Conservation (phyloP, 2,329 filamentous ascomycete genomes). For the Beauveria varroae region DNA sequence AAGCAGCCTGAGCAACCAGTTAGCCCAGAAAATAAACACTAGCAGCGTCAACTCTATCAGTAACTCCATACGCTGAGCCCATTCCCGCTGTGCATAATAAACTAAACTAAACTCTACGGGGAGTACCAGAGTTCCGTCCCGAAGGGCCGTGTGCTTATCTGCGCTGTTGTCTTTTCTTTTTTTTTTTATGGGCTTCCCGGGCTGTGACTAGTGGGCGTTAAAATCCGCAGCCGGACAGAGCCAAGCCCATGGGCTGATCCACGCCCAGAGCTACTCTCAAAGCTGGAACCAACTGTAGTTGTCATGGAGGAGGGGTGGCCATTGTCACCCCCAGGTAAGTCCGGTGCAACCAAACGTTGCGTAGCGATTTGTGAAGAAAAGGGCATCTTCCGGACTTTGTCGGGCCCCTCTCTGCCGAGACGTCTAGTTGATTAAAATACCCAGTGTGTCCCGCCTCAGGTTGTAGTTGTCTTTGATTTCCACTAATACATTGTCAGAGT, state of each 20-base stretch:
- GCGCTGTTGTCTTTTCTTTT: neutral
- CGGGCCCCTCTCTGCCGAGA: neutral
- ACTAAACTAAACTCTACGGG: neutral
- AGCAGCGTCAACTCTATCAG: slow-evolving; percentile 1
- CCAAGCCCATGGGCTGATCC: neutral
- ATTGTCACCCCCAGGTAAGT: neutral
- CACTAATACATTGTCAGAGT: neutral
- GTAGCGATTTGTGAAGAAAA: neutral
- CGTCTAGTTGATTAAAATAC: neutral
- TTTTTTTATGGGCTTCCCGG: neutral
- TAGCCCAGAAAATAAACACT: neutral
- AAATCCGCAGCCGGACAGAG: slow-evolving; percentile 3
- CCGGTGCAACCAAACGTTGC: neutral
- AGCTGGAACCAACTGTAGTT: slow-evolving; percentile 1
- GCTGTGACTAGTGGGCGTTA: neutral
- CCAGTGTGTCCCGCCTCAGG: neutral
- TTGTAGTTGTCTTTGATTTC: neutral
- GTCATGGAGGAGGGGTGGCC: slow-evolving; percentile 2
- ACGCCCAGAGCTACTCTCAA: neutral
- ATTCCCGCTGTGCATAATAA: neutral
- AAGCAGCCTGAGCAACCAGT: neutral
- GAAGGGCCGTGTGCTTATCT: neutral
- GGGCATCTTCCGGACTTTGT: neutral
- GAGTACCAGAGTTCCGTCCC: slow-evolving; percentile 2
- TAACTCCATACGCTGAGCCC: neutral